These are phyloP conservation scores for Sporothrix humicola DNA, from an alignment of 2,329 filamentous ascomycete genomes.

Conservation along the genomic window DNA sequence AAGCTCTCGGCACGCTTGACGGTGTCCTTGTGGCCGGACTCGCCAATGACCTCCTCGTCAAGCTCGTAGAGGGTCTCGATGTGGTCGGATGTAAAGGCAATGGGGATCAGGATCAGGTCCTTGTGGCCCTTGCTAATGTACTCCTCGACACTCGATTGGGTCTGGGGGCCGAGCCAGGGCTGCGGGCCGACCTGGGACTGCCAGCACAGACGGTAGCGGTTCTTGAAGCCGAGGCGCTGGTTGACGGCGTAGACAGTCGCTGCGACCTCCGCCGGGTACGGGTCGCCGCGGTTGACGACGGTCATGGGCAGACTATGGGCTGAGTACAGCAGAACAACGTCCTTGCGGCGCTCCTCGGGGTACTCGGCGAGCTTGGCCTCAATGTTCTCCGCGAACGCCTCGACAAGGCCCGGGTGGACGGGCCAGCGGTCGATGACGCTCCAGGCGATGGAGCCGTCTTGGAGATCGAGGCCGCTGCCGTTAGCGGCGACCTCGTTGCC, in stretches of 20 bases:
- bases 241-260: constrained; percentile 98
- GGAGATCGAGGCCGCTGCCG: constrained; percentile 51
- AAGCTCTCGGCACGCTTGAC: constrained; percentile 91
- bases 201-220: constrained; percentile 95
- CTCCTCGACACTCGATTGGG: constrained; percentile 81
- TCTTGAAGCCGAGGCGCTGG: constrained; percentile 82
- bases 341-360: constrained; percentile 75
- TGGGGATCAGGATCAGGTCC: constrained; percentile 88
- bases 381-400: constrained; percentile 92
- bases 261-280: constrained; percentile 93
- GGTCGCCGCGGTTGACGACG: constrained; percentile 93
- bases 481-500: constrained; percentile 34
- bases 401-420: constrained; percentile 84
- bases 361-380: constrained; percentile 84
- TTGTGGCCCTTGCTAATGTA: constrained; percentile 91
- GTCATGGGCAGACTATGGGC: constrained; percentile 97
- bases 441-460: constrained; percentile 81
- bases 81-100: constrained; percentile 98
- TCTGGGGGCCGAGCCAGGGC: constrained; percentile 95
- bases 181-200: constrained; percentile 96
- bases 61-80: constrained; percentile 97
- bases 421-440: constrained; percentile 99
- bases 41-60: constrained; percentile 92
- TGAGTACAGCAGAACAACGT: constrained; percentile 89
- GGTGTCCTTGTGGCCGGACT: constrained; percentile 75